Conservation (phyloP, 2,329 filamentous ascomycete species). For the Fonsecaea monophora region DNA sequence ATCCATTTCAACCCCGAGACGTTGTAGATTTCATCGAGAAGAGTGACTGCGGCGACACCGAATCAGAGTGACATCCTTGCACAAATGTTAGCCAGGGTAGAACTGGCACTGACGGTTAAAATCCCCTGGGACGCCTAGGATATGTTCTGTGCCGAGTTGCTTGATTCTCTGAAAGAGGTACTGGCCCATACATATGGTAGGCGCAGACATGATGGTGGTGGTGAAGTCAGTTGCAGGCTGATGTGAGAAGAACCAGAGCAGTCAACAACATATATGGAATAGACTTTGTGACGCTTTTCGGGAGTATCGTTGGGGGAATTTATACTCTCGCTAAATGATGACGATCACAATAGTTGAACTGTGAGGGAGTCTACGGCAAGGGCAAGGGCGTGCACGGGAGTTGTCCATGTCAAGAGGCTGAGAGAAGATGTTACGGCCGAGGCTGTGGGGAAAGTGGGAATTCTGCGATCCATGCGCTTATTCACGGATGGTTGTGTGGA, state of each 20-base stretch:
- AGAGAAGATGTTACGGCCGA: slow-evolving; percentile 1
- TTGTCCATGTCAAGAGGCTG: background rate
- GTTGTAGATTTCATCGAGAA: slow-evolving; percentile 61
- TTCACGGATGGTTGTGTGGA: background rate
- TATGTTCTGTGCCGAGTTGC: slow-evolving; percentile 56
- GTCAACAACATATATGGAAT: background rate
- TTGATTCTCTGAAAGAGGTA: slow-evolving; percentile 58
- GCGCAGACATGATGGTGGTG: slow-evolving; percentile 22
- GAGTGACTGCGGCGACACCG: slow-evolving; percentile 42
- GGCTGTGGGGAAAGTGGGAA: background rate
- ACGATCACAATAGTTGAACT: background rate
- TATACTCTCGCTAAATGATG: background rate
- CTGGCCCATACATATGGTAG: slow-evolving; percentile 45
- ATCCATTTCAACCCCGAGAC: slow-evolving; percentile 51
- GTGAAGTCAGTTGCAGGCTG: background rate
- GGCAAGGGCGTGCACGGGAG: background rate
- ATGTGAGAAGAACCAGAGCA: background rate
- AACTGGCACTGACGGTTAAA: slow-evolving; percentile 34
- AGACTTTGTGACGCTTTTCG: background rate
- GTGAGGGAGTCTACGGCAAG: background rate
- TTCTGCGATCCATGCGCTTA: slow-evolving; percentile 3
- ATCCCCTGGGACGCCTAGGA: slow-evolving; percentile 61
- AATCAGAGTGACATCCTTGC: background rate
- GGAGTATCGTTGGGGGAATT: background rate
- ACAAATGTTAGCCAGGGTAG: background rate